Percentiles rank a stretch among this genome's conserved stretches.
phyloP scores from a whole-genome alignment of 331 rosid genomes.

The Malus hybrid region DNA sequence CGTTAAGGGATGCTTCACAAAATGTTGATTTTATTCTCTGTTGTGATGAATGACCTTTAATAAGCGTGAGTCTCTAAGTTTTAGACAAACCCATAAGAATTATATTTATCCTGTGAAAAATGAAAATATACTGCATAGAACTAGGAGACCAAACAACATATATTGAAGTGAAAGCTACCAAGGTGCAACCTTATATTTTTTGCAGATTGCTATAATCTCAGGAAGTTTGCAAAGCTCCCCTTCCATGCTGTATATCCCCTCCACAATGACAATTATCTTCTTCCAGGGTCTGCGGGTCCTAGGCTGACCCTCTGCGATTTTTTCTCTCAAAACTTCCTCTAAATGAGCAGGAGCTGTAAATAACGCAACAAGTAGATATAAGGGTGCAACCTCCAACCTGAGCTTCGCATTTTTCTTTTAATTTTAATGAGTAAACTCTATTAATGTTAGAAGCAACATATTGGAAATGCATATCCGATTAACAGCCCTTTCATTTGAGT shows the following conservation, averaged over 20 bases:
- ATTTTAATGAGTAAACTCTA: not conserved
- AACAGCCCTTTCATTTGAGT: not conserved
- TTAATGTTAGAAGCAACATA: not conserved
- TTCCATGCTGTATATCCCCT: constrained; percentile 58
- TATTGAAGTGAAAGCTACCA: not conserved
- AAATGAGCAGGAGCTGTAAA: constrained; percentile 39
- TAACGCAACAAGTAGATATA: not conserved
- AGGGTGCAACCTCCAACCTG: not conserved
- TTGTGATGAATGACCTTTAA: no score
- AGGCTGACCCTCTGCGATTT: constrained; percentile 54
- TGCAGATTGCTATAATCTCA: constrained; percentile 44
- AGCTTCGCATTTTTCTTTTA: not conserved
- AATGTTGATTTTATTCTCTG: no score
- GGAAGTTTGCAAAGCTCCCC: constrained; percentile 57
- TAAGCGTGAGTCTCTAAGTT: no score
- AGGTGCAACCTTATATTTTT: constrained; percentile 37
- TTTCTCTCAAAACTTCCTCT: constrained; percentile 53
- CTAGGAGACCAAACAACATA: not conserved
- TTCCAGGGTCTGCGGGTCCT: constrained; percentile 54
- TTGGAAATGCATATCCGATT: not conserved
- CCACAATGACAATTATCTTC: constrained; percentile 48
- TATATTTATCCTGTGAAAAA: no score
- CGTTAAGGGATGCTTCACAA: not conserved
- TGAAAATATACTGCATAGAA: not conserved
- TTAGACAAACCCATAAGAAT: no score